A percentile compares a stretch with the other conserved stretches of the same genome.
These are phyloP conservation scores for Ophiostoma himal-ulmi DNA, from an alignment of 2,329 filamentous ascomycete genomes.

Conservation along the genomic window DNA sequence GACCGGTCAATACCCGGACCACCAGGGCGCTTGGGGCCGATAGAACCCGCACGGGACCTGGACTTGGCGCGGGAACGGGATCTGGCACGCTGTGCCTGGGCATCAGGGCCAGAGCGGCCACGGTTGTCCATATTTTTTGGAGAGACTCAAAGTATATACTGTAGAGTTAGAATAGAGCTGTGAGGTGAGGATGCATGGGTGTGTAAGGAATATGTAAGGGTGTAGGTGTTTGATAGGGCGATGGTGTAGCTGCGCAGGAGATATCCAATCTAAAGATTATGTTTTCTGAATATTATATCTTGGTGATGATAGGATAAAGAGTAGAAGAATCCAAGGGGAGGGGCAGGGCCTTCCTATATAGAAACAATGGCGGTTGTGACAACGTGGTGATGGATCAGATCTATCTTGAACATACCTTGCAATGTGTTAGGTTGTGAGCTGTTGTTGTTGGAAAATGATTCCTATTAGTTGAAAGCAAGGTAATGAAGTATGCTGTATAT, in stretches of 20 bases:
- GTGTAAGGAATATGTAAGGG: not conserved
- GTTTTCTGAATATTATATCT: not conserved
- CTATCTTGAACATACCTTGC: not conserved
- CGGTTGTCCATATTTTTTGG: slow-evolving; percentile 15
- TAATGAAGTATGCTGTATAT: not conserved
- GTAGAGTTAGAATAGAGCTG: not conserved
- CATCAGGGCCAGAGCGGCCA: not conserved
- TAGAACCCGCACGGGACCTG: slow-evolving; percentile 4
- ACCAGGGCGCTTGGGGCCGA: not conserved
- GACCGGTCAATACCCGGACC: slow-evolving; percentile 9
- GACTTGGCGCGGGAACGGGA: slow-evolving; percentile 3
- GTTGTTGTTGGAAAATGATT: not conserved
- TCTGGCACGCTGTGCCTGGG: slow-evolving; percentile 2
- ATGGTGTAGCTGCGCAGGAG: not conserved
- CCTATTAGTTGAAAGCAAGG: not conserved
- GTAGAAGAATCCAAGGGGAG: not conserved
- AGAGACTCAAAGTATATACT: not conserved
- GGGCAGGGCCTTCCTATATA: not conserved
- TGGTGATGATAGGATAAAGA: not conserved
- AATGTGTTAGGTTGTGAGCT: not conserved
- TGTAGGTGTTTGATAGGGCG: not conserved
- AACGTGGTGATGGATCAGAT: not conserved
- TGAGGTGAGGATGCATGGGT: not conserved
- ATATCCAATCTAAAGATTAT: not conserved
- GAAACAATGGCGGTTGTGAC: not conserved